Conservation (phyloP, 2,329 filamentous ascomycete genomes). For the Claviceps spartinae region DNA sequence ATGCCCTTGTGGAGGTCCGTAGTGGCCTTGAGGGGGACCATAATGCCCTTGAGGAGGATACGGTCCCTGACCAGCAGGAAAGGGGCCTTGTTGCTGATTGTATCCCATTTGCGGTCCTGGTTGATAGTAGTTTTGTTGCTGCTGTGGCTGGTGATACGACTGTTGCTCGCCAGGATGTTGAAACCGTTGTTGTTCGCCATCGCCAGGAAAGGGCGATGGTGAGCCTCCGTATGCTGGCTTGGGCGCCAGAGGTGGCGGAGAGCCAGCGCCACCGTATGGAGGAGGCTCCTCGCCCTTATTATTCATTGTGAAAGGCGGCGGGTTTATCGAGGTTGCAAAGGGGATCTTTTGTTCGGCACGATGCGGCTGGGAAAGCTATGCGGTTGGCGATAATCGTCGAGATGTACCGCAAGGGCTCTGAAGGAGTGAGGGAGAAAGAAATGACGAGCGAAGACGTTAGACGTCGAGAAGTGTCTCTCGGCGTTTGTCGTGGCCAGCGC, state of each 20-base stretch:
- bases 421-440: not conserved
- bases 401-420: not conserved
- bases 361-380: not conserved
- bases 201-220: not conserved
- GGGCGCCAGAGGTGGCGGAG: slow-evolving; percentile 19
- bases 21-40: slow-evolving; percentile 19
- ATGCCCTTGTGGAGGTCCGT: slow-evolving; percentile 14
- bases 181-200: slow-evolving; percentile 13
- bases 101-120: slow-evolving; percentile 30
- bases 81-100: slow-evolving; percentile 23
- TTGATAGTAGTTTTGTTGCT: slow-evolving; percentile 25
- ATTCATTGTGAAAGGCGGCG: slow-evolving; percentile 22
- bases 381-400: not conserved
- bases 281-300: slow-evolving; percentile 36
- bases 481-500: not conserved
- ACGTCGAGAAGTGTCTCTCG: not conserved
- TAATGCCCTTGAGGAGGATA: slow-evolving; percentile 22
- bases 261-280: slow-evolving; percentile 25
- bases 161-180: slow-evolving; percentile 10
- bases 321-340: not conserved
- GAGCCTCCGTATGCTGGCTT: slow-evolving; percentile 30
- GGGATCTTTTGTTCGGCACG: not conserved
- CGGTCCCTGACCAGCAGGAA: slow-evolving; percentile 20
- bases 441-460: not conserved
- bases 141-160: slow-evolving; percentile 15